phyloP scores from a whole-genome alignment of 2,329 filamentous ascomycete genomes.

The Beauveria pseudobassiana region DNA sequence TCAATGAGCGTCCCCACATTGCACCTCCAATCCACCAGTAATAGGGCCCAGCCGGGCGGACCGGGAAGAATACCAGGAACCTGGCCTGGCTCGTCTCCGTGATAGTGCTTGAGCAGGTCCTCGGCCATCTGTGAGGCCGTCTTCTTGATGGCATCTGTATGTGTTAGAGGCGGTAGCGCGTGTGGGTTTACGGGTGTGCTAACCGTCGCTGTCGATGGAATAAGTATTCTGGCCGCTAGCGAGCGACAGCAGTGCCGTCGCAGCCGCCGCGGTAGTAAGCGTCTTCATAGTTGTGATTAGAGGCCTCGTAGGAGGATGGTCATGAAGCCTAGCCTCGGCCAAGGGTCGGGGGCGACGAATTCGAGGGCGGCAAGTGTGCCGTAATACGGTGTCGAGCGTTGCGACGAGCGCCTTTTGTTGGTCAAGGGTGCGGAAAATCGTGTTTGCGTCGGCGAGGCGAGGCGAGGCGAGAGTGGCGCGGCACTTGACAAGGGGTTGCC shows the following conservation, averaged over 20 bases:
- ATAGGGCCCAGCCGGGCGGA: constrained; percentile 39
- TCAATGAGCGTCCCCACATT: constrained; percentile 56
- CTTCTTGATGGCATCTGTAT: constrained; percentile 30
- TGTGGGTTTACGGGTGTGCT: background rate
- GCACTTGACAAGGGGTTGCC: background rate
- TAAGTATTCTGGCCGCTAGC: constrained; percentile 10
- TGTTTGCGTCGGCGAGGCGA: background rate
- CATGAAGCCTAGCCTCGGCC: background rate
- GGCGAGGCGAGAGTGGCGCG: background rate
- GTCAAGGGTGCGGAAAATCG: background rate
- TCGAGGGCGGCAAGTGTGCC: background rate
- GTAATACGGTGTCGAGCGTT: background rate
- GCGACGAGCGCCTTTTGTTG: background rate
- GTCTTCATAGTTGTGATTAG: constrained; percentile 17
- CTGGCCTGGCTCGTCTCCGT: constrained; percentile 36
- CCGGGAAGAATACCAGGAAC: constrained; percentile 42
- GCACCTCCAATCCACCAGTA: constrained; percentile 63
- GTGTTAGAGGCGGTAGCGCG: background rate
- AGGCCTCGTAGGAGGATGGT: background rate
- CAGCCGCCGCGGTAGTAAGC: constrained; percentile 14
- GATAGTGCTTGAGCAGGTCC: constrained; percentile 39
- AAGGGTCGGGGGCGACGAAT: background rate
- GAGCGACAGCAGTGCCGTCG: constrained; percentile 17
- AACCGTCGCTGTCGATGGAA: constrained; percentile 14
- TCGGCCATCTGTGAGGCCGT: constrained; percentile 33